Evolutionary conservation across 164 flowering plant genomes (phyloP).

Genomic region (Nymphaea colorata): DNA sequence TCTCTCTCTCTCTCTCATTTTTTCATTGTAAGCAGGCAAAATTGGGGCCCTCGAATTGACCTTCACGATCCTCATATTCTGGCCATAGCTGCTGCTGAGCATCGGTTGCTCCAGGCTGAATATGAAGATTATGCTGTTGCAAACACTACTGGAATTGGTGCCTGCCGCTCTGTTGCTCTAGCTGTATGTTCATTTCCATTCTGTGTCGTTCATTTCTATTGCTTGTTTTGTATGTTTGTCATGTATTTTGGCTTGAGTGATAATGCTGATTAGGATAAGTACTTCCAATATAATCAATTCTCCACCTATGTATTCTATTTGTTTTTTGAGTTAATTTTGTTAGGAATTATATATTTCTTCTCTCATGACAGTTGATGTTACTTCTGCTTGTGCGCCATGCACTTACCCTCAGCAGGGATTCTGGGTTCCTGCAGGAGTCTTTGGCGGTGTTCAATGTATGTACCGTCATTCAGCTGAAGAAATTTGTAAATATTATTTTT

Average conservation of each 20-base stretch:
- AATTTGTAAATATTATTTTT: not conserved
- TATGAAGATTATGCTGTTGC: slow-evolving; percentile 50
- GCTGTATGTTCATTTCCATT: slow-evolving; percentile 20
- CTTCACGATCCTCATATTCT: slow-evolving; percentile 44
- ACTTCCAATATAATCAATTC: not conserved
- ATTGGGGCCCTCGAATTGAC: slow-evolving; percentile 44
- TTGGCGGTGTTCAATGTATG: slow-evolving; percentile 36
- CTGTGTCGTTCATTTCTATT: not conserved
- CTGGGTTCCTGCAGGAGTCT: slow-evolving; percentile 27
- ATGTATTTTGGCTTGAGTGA: not conserved
- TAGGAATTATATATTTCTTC: not conserved
- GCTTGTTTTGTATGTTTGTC: not conserved
- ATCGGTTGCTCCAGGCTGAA: slow-evolving; percentile 37
- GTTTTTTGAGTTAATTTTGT: no score
- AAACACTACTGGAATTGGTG: slow-evolving; percentile 33
- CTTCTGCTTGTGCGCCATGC: slow-evolving; percentile 49
- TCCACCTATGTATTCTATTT: not conserved
- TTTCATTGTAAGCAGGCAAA: slow-evolving; percentile 26
- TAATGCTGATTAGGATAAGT: not conserved
- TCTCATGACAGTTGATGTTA: slow-evolving; percentile 37
- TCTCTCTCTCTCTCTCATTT: not conserved
- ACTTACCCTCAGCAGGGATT: slow-evolving; percentile 33
- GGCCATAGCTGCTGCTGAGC: slow-evolving; percentile 52
- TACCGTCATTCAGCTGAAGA: not conserved
- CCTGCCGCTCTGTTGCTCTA: slow-evolving; percentile 43